A percentile compares a stretch with the other conserved stretches of the same genome.
Evolutionary conservation across 345 rosid genomes (phyloP).

Genomic region (Corchorus capsularis): DNA sequence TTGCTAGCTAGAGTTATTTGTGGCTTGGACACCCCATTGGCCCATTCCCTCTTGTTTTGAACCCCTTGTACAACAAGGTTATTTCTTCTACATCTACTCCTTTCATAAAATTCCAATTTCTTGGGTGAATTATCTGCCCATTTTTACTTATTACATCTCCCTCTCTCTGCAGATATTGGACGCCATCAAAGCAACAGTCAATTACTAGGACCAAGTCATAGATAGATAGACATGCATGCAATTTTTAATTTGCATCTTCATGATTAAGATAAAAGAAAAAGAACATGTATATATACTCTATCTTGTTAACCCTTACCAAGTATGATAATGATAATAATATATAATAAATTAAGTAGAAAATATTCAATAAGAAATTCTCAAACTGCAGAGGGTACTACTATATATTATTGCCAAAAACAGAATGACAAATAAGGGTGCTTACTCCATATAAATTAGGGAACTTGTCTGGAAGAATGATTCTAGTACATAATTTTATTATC

Average conservation of each 20-base stretch:
- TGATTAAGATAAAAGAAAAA: not conserved
- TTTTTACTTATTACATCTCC: not conserved
- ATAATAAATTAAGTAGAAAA: too few relatives aligned
- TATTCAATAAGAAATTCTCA: too few relatives aligned
- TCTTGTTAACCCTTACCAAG: too few relatives aligned
- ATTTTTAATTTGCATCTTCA: not conserved
- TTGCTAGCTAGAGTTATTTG: conserved; percentile 79
- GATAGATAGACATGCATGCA: not conserved
- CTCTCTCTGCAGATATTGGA: conserved; percentile 65
- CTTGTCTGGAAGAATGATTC: too few relatives aligned
- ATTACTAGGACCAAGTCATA: conserved; percentile 42
- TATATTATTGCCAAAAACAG: too few relatives aligned
- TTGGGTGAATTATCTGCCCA: not conserved
- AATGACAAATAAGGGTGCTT: too few relatives aligned
- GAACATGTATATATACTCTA: too few relatives aligned
- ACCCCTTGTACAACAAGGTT: conserved; percentile 89
- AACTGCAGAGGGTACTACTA: too few relatives aligned
- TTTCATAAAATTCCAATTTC: too few relatives aligned
- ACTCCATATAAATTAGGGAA: too few relatives aligned
- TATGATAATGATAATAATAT: too few relatives aligned
- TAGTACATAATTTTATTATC: too few relatives aligned
- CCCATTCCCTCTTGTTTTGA: conserved; percentile 86
- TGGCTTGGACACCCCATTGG: conserved; percentile 92
- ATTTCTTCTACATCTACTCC: not conserved
- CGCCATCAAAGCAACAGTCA: conserved; percentile 73